A percentile compares a stretch with the other conserved stretches of the same genome.
Evolutionary conservation across 768 basidiomycete species (phyloP).

Genomic region (Termitomyces sp.): DNA sequence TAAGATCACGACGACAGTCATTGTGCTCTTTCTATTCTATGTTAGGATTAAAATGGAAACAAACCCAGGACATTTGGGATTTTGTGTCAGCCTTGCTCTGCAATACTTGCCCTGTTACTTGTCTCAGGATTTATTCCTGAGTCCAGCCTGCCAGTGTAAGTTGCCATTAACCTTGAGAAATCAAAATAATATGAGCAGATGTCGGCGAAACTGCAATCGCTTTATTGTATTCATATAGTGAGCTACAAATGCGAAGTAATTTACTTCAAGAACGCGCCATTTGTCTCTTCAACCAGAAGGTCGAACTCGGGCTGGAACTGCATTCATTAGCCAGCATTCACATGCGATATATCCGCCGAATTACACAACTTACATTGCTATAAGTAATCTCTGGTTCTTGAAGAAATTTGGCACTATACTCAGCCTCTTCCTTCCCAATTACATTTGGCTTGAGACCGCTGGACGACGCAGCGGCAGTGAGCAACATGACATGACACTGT

Average conservation of each 20-base stretch:
- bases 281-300: constrained; percentile 24
- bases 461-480: constrained; percentile 40
- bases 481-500: constrained; percentile 44
- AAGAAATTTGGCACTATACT: constrained; percentile 21
- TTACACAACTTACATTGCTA: constrained; percentile 12
- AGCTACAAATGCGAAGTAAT: background rate
- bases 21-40: too few relatives aligned
- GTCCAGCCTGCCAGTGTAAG: too few relatives aligned
- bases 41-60: too few relatives aligned
- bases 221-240: too few relatives aligned
- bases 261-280: constrained; percentile 24
- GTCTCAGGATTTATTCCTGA: too few relatives aligned
- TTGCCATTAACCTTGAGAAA: too few relatives aligned
- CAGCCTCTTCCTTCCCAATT: constrained; percentile 24
- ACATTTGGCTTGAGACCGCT: constrained; percentile 19
- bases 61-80: too few relatives aligned
- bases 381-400: constrained; percentile 20
- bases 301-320: constrained; percentile 28
- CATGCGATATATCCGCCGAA: background rate
- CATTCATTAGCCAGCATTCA: background rate
- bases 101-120: too few relatives aligned
- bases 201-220: too few relatives aligned
- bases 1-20: too few relatives aligned
- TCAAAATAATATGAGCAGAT: too few relatives aligned
- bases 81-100: too few relatives aligned